Evolutionary conservation across 1,139 yeast genomes (phyloP), one percentile per base, ranked within the genome.

Genomic region (Scheffersomyces lignicola): DNA sequence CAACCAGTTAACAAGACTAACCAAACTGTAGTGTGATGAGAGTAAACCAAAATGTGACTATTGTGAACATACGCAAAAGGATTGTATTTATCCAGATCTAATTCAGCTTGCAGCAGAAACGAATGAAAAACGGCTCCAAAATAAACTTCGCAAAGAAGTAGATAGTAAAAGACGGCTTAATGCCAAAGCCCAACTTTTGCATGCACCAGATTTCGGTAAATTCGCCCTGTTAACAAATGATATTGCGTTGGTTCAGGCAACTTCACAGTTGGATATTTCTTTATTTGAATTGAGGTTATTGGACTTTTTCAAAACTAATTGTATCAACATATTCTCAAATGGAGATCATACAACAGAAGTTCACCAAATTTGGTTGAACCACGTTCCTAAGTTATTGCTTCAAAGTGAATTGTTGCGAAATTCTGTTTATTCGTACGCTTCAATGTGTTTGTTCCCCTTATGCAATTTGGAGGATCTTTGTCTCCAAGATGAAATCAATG

Each of bases 241-340:
- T 13, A n/a, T 4, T 32, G 10, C 16, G 14, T 33, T 48, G 23
- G 45, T 41, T 11, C 42, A 40, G 29, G 26, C 51, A 3, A 38
- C 46, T 12, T 31, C 34, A 5, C 61, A 57, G 22, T 38, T 65
- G 27, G 44, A 52, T 2, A 44, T 65, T 12, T 43, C 61, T 16
- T 48, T 44, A 15, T 63, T 63, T 37, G 70, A 65, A 39, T 47
- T 52, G 21, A 48, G 63, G 22, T 52, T 65, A 26, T 38, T 64
- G 17, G 47, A 51, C 10, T 62, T 58, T 40, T 64, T 64, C 44
- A 52, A 61, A 25, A 39, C 36, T 20, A 51, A 49, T 33, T 61
- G 69, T 37, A 42, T 59, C 5, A 47, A 54, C 4, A 32, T 59
- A 13, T 56, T 45, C 24, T 41, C 48, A 12, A 44, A 33, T 36